Evolutionary conservation across 805 yeast species (phyloP), one percentile per base, ranked within the genome.

Genomic region (Barnettozyma californica): DNA sequence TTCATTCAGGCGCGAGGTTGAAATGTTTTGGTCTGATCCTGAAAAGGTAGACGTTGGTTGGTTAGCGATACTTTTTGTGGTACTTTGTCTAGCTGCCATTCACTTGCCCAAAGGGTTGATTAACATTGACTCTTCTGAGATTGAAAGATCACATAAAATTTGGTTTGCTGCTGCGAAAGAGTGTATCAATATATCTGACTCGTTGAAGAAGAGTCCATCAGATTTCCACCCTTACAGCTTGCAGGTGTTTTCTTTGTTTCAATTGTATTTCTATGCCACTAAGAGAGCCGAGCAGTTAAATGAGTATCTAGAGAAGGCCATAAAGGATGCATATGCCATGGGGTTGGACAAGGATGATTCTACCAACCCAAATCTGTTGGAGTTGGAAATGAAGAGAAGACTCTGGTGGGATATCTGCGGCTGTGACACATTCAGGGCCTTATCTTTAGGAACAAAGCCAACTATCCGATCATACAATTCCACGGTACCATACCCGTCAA

Each of bases 401-500:
- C 42, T 61, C 3, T 61, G 65, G 65, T 61, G 65, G 65, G 63
- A 59, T 43, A 57, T 61, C 21, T 58, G 63, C 52, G 62, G 64
- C 6, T 58, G 63, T 54, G 65, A 61, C 40, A 53, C 65, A 0
- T 61, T 53, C 48, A 57, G 61, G 39, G 53, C 64, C 0, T 40
- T 61, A 18, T 54, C 61, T 2, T 27, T 61, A 5, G 64, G 64
- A 36, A 51, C 48, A 1, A 58, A 55, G 43, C 65, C 65, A 5
- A 23, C 43, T 20, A 55, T 61, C 11, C 45, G 49, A 5, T 57
- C 64, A 5, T 59, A 57, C 39, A 38, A 41, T 21, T 58, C 66
- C 19, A 35, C 34, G 2, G 68, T 66, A 1, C 68, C 70, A 14
- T 59, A 60, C 44, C 69, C 68, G 4, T 56, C 66, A 7, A 67